phyloP scores from a whole-genome alignment of 176 grass and related monocot species.

The Ananas comosus region DNA sequence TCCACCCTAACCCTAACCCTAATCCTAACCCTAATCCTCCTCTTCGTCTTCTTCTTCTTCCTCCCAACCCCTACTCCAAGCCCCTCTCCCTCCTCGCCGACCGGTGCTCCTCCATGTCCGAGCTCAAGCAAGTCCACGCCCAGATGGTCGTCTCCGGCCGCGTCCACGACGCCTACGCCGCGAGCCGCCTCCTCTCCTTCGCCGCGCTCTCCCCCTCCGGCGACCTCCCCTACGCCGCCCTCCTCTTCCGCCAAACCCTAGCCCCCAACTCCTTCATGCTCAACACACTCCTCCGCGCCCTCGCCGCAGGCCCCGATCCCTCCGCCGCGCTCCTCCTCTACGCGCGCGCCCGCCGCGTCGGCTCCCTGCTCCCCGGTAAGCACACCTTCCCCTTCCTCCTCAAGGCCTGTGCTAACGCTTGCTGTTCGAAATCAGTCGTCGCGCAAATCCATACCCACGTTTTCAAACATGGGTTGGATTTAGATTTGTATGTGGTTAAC shows the following conservation, averaged over 20 bases:
- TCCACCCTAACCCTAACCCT: background rate
- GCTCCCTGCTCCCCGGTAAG: constrained; percentile 11
- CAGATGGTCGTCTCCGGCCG: constrained; percentile 41
- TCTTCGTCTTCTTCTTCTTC: background rate
- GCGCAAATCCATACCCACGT: constrained; percentile 35
- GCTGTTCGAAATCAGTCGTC: background rate
- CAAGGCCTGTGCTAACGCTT: constrained; percentile 26
- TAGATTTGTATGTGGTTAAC: constrained; percentile 33
- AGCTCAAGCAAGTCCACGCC: constrained; percentile 28
- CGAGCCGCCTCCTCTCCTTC: constrained; percentile 29
- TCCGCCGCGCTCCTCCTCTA: constrained; percentile 24
- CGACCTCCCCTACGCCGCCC: constrained; percentile 20
- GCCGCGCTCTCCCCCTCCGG: constrained; percentile 22
- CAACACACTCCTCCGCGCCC: constrained; percentile 34
- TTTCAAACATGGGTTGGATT: constrained; percentile 17
- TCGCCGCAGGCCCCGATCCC: constrained; percentile 24
- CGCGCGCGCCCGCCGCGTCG: background rate
- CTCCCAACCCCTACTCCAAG: background rate
- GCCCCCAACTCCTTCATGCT: constrained; percentile 34
- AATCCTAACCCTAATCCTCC: background rate
- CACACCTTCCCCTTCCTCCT: constrained; percentile 49
- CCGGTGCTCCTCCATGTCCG: constrained; percentile 9
- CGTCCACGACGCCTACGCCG: constrained; percentile 33
- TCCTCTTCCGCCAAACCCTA: constrained; percentile 24
- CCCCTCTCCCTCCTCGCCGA: constrained; percentile 41